Conservation (phyloP, 2,329 filamentous ascomycete genomes). For the Aquanectria penicillioides region DNA sequence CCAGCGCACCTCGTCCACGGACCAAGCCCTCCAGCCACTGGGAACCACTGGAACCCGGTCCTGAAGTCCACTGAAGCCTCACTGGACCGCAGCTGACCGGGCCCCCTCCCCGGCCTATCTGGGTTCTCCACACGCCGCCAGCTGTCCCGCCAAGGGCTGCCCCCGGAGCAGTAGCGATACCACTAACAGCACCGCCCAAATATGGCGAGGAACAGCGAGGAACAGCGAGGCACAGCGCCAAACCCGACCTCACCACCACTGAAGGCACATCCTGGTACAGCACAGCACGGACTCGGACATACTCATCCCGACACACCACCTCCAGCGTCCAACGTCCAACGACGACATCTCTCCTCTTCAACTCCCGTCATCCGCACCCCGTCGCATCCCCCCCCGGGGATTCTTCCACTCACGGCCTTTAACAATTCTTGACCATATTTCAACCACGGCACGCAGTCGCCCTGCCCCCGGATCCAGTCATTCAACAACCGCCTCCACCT, state of each 20-base stretch:
- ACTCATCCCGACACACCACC: conserved; percentile 22
- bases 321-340: conserved; percentile 13
- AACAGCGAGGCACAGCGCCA: conserved; percentile 11
- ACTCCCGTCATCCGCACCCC: conserved; percentile 17
- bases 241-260: conserved; percentile 11
- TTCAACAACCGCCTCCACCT: conserved; percentile 29
- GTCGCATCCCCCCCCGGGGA: not conserved
- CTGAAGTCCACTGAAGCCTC: conserved; percentile 16
- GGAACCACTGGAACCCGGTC: not conserved
- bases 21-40: conserved; percentile 1
- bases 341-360: conserved; percentile 15
- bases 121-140: conserved; percentile 5
- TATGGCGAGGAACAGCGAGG: too few relatives aligned
- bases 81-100: not conserved
- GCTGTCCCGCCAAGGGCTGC: conserved; percentile 2
- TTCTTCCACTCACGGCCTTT: not conserved
- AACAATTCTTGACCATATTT: conserved; percentile 2
- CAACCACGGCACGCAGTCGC: conserved; percentile 24
- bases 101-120: not conserved
- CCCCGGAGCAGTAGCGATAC: too few relatives aligned
- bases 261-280: conserved; percentile 9
- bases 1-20: too few relatives aligned
- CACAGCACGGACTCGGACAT: conserved; percentile 13
- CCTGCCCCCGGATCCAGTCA: conserved; percentile 9
- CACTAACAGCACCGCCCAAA: too few relatives aligned